Percentiles rank a stretch among this genome's conserved stretches.
These are phyloP conservation scores for Euphorbia pulcherrima DNA, from an alignment of 345 rosid genomes.

Conservation along the genomic window DNA sequence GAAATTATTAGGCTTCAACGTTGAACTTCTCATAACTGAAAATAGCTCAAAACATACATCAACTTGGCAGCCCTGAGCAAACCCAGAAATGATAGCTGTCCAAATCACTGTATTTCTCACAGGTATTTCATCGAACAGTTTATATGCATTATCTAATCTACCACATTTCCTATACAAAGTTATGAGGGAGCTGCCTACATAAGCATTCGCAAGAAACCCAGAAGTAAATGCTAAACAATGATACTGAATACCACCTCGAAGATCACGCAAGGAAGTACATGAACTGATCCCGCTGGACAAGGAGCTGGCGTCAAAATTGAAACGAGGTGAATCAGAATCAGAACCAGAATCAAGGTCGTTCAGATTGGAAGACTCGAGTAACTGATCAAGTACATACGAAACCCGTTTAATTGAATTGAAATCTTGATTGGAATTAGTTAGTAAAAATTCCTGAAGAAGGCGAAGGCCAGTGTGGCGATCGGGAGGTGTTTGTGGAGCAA, in stretches of 20 bases:
- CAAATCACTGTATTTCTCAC: slow-evolving; percentile 73
- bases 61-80: slow-evolving; percentile 64
- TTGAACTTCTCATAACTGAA: slow-evolving; percentile 53
- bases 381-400: slow-evolving; percentile 33
- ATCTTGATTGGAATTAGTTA: slow-evolving; percentile 32
- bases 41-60: slow-evolving; percentile 59
- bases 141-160: slow-evolving; percentile 36
- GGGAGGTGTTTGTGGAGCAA: slow-evolving; percentile 30
- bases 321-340: slow-evolving; percentile 12
- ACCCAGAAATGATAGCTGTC: slow-evolving; percentile 79
- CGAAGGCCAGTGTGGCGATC: slow-evolving; percentile 43
- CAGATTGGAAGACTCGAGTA: slow-evolving; percentile 16
- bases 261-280: slow-evolving; percentile 46
- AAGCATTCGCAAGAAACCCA: slow-evolving; percentile 55
- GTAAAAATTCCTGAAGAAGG: slow-evolving; percentile 45
- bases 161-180: slow-evolving; percentile 50
- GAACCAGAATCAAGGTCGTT: slow-evolving; percentile 25
- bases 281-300: slow-evolving; percentile 59
- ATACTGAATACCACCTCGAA: slow-evolving; percentile 49
- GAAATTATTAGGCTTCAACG: slow-evolving; percentile 59
- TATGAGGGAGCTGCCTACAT: slow-evolving; percentile 69
- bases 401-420: slow-evolving; percentile 20
- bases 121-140: slow-evolving; percentile 78
- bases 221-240: slow-evolving; percentile 52
- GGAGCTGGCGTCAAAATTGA: slow-evolving; percentile 34